These are phyloP conservation scores for Colletotrichum trifolii DNA, from an alignment of 2,329 filamentous ascomycete genomes.

Conservation along the genomic window DNA sequence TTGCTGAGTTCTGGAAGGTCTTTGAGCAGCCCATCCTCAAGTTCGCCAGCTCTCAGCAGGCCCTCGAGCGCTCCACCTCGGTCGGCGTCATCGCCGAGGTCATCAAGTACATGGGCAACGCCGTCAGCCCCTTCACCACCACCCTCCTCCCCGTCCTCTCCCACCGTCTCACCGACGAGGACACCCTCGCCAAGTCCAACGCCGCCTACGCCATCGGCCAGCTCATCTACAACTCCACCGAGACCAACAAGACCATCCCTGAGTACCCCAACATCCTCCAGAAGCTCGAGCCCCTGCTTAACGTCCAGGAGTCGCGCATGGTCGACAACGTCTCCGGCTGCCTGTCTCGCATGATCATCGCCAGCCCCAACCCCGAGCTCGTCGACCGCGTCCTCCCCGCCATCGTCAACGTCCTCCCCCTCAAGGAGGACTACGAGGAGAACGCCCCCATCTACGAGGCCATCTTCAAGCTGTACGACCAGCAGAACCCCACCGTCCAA, in stretches of 20 bases:
- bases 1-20: conserved; percentile 92
- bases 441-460: conserved; percentile 94
- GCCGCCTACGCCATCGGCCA: conserved; percentile 92
- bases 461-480: conserved; percentile 85
- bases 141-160: conserved; percentile 82
- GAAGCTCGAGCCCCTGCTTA: conserved; percentile 87
- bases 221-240: conserved; percentile 82
- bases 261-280: conserved; percentile 82
- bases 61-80: conserved; percentile 87
- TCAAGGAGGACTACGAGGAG: conserved; percentile 95
- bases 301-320: conserved; percentile 80
- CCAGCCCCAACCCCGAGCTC: conserved; percentile 85
- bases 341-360: conserved; percentile 90
- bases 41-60: conserved; percentile 86
- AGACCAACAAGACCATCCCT: conserved; percentile 75
- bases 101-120: conserved; percentile 82
- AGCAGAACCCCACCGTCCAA: conserved; percentile 75
- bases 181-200: conserved; percentile 93
- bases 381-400: conserved; percentile 84
- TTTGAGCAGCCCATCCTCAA: conserved; percentile 93
- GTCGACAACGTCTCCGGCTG: conserved; percentile 95
- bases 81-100: conserved; percentile 94
- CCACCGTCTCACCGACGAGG: conserved; percentile 89
- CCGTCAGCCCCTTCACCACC: conserved; percentile 84
- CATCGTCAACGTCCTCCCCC: conserved; percentile 81